These are phyloP conservation scores for Trichosanthes truncata DNA, from an alignment of 306 rosid species.

Conservation along the genomic window DNA sequence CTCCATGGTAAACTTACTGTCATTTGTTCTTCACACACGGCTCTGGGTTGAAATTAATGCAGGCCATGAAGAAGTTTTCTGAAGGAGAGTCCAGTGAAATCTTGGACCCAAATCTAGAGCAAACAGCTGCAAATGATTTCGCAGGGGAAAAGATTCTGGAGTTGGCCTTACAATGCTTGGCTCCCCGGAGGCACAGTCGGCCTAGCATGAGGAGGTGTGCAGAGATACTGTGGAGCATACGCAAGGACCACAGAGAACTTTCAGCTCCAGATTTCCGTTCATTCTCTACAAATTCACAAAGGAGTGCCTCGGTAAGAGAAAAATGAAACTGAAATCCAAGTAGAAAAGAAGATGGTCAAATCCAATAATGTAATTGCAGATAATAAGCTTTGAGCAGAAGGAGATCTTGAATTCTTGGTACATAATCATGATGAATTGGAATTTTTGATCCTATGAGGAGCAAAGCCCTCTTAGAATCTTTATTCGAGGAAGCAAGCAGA, in stretches of 20 bases:
- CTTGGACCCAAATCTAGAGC: constrained; percentile 72
- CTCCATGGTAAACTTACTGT: background rate
- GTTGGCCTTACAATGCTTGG: constrained; percentile 87
- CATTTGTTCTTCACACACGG: background rate
- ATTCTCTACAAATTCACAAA: constrained; percentile 41
- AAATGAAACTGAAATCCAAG: constrained; percentile 5
- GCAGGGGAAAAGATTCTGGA: constrained; percentile 74
- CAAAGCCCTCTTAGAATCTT: no score
- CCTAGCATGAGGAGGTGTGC: constrained; percentile 86
- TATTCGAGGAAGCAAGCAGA: background rate
- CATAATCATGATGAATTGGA: background rate
- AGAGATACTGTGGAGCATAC: constrained; percentile 88
- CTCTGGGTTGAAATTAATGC: constrained; percentile 18
- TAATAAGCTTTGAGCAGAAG: background rate
- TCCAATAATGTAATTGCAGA: background rate
- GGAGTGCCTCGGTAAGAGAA: constrained; percentile 25
- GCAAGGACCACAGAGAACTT: constrained; percentile 65
- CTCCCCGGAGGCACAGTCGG: constrained; percentile 79
- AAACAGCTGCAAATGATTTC: constrained; percentile 30
- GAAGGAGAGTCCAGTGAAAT: constrained; percentile 43
- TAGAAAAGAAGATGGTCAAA: background rate
- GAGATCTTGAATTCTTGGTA: background rate
- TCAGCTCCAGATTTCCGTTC: constrained; percentile 48
- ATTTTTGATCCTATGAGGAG: no score
- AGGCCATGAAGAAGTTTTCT: constrained; percentile 80